Percentiles rank a stretch among this genome's conserved stretches.
Conservation (phyloP, 2,329 filamentous ascomycete genomes). For the Zymoseptoria pseudotritici region DNA sequence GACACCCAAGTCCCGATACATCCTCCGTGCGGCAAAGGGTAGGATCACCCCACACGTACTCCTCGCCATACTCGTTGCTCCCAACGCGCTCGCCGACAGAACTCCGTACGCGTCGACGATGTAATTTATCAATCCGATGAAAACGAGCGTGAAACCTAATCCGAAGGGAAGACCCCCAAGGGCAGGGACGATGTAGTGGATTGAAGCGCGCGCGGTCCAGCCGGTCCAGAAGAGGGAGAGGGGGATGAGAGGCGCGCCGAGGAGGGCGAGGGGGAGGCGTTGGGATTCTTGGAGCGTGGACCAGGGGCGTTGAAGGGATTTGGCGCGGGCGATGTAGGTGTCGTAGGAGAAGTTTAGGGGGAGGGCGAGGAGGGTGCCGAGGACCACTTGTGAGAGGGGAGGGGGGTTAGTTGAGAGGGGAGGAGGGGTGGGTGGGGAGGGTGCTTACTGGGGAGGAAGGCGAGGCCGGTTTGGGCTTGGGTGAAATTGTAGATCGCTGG, state of each 20-base stretch:
- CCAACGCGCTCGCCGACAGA: constrained; percentile 34
- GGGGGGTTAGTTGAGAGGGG: background rate
- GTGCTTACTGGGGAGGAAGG: constrained; percentile 7
- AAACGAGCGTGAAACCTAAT: constrained; percentile 44
- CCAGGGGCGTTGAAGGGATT: constrained; percentile 37
- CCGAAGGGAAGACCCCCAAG: constrained; percentile 44
- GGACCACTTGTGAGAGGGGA: background rate
- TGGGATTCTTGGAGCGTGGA: constrained; percentile 54
- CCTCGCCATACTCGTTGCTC: constrained; percentile 12
- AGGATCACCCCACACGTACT: constrained; percentile 39
- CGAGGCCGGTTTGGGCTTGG: constrained; percentile 10
- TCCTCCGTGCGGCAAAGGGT: constrained; percentile 40
- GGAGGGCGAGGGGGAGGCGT: constrained; percentile 59
- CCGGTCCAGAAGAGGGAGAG: constrained; percentile 41
- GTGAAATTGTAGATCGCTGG: constrained; percentile 9
- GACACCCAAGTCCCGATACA: constrained; percentile 63
- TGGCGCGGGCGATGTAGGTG: constrained; percentile 4
- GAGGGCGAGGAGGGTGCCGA: constrained; percentile 7
- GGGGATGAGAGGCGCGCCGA: constrained; percentile 56
- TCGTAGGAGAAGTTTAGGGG: constrained; percentile 11
- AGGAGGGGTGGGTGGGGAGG: background rate
- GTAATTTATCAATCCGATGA: constrained; percentile 39
- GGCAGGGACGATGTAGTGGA: constrained; percentile 43
- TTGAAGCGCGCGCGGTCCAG: constrained; percentile 50
- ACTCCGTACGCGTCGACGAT: constrained; percentile 44